Base-by-base conservation (phyloP, 1,139 yeast genomes). In the Pichia sp. region DNA sequence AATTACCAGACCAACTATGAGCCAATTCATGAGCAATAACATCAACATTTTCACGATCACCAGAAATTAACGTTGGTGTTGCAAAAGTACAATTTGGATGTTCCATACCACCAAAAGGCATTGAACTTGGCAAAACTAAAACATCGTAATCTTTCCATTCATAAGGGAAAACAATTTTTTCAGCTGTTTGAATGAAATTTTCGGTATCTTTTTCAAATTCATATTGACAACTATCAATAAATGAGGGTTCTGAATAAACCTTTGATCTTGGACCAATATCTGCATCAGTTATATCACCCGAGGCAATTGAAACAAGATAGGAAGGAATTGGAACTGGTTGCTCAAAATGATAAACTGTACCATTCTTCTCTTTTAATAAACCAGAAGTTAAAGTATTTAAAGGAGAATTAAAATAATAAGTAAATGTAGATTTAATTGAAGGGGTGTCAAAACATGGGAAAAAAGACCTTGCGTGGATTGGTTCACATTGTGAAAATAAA, bases 71-170 rank as follows among this genome's bases (percentile, higher is more conserved):
- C 1, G 96, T 87, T 34, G 96, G 95, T 0, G 96, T 88, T 31
- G 89, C 91, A 62, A 86, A 86, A 2, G 95, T 87, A 61, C 86
- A 77, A 61, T 86, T 86, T 42, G 95, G 95, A 59, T 86, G 85
- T 64, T 88, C 96, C 96, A 88, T 88, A 41, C 96, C 96, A 47
- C 96, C 96, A 56, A 86, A 88, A 3, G 96, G 96, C 74, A 86
- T 87, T 6, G 89, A 76, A 42, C 78, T 73, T 4, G 95, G 95
- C 49, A 87, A 72, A 30, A 88, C 78, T 40, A 88, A 68, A 19
- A 87, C 84, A 57, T 87, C 91, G 62, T 83, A 88, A 35, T 78
- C 78, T 47, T 76, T 73, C 95, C 96, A 88, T 57, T 85, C 93
- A 61, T 88, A 88, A 2, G 78, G 75, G 58, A 81, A 86, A n/a